phyloP scores from a whole-genome alignment of 306 rosid species.

The Fagus crenata region DNA sequence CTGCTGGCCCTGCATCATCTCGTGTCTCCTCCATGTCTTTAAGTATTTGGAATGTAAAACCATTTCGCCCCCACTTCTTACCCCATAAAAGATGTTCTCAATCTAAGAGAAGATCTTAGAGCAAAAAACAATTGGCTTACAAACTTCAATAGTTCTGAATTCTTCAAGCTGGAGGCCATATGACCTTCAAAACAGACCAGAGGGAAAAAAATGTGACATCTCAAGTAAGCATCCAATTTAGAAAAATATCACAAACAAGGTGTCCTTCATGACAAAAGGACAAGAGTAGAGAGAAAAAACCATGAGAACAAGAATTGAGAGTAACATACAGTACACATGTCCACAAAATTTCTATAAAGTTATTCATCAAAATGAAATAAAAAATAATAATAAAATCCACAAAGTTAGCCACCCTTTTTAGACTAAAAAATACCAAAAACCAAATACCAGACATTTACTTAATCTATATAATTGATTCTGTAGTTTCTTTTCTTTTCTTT shows the following conservation, averaged over 20 bases:
- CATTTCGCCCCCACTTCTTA: conserved; percentile 72
- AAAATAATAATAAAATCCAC: no score
- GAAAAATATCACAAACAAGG: conserved; percentile 5
- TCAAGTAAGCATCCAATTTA: conserved; percentile 10
- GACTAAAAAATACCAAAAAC: not conserved
- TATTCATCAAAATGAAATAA: no score
- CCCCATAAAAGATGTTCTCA: conserved; percentile 62
- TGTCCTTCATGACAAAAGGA: not conserved
- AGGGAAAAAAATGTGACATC: conserved; percentile 16
- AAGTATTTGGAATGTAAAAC: conserved; percentile 61
- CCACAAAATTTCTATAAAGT: not conserved
- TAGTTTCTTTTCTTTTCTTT: no score
- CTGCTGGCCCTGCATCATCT: conserved; percentile 79
- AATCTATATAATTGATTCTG: not conserved
- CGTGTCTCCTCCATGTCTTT: conserved; percentile 92
- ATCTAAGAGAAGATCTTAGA: conserved; percentile 41
- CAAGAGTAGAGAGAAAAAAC: not conserved
- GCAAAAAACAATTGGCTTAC: conserved; percentile 32
- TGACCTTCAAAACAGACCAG: conserved; percentile 52
- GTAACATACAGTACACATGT: not conserved
- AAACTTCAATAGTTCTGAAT: conserved; percentile 40
- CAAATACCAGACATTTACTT: not conserved
- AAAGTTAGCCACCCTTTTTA: not conserved
- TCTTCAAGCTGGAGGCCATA: conserved; percentile 74
- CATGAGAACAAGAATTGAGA: not conserved